A percentile compares a stretch with the other conserved stretches of the same genome.
phyloP scores from a whole-genome alignment of 192 early-diverging fungal species.

The Coemansia sp. region DNA sequence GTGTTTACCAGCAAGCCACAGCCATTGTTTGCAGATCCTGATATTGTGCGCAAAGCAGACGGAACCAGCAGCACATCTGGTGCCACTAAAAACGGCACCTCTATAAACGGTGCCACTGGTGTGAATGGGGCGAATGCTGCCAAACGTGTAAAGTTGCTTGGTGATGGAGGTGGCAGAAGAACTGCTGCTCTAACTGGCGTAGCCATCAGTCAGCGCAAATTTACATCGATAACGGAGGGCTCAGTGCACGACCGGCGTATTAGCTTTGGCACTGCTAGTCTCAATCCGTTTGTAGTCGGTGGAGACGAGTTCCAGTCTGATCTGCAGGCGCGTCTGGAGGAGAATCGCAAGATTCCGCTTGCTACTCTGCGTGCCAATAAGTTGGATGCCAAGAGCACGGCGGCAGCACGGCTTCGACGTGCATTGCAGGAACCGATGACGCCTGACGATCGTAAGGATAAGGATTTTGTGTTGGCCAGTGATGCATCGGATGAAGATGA shows the following conservation, averaged over 20 bases:
- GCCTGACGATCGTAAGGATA: constrained; percentile 30
- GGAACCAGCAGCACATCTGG: background rate
- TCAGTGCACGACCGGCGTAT: constrained; percentile 45
- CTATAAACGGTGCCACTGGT: background rate
- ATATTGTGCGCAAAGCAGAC: too few species aligned
- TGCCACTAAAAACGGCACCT: background rate
- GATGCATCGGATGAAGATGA: constrained; percentile 10
- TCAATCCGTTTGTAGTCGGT: constrained; percentile 39
- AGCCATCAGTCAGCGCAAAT: background rate
- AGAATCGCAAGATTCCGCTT: background rate
- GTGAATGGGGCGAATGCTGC: background rate
- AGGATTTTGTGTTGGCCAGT: constrained; percentile 28
- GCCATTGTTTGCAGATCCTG: background rate
- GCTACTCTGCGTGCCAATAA: constrained; percentile 6
- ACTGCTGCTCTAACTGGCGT: too few species aligned
- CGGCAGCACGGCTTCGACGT: constrained; percentile 26
- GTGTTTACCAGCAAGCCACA: background rate
- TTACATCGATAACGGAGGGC: constrained; percentile 23
- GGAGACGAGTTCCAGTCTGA: constrained; percentile 41
- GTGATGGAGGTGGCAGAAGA: constrained; percentile 7
- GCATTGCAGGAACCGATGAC: constrained; percentile 23
- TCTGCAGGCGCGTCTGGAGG: constrained; percentile 22
- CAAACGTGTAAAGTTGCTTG: constrained; percentile 16
- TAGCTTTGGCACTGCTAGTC: constrained; percentile 34
- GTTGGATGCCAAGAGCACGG: constrained; percentile 29